A percentile compares a stretch with the other conserved stretches of the same genome.
These are phyloP conservation scores for Letharia lupina DNA, from an alignment of 495 filamentous ascomycete genomes.

Conservation along the genomic window DNA sequence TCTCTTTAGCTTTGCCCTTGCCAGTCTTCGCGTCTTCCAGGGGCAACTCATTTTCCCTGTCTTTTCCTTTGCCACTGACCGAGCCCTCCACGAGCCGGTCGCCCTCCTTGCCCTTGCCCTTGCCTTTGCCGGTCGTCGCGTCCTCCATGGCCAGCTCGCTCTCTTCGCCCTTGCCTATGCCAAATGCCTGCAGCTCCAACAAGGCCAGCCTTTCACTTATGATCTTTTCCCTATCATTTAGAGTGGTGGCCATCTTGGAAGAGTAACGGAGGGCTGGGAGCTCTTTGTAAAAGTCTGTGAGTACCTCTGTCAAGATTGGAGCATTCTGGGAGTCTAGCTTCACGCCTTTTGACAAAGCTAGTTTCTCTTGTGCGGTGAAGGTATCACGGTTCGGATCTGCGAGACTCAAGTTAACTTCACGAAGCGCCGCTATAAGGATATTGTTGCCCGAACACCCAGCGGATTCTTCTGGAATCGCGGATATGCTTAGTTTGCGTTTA, in stretches of 20 bases:
- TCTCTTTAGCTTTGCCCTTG: background rate
- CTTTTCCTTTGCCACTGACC: background rate
- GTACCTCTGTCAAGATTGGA: background rate
- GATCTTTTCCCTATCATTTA: background rate
- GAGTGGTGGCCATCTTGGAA: background rate
- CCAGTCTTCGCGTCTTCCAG: background rate
- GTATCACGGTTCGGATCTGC: background rate
- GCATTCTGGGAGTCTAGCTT: background rate
- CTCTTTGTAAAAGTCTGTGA: background rate
- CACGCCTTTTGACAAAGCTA: background rate
- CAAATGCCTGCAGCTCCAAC: background rate
- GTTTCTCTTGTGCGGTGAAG: background rate
- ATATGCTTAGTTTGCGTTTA: background rate
- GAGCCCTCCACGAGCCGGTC: background rate
- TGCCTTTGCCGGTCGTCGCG: background rate
- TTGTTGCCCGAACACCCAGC: background rate
- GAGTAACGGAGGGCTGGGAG: background rate
- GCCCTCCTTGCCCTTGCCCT: background rate
- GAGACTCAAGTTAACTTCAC: background rate
- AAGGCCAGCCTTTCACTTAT: background rate
- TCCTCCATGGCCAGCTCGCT: background rate
- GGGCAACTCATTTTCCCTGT: background rate
- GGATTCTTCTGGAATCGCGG: background rate
- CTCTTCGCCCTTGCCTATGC: background rate
- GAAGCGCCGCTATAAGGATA: background rate